Base-by-base conservation (phyloP, 2,329 filamentous ascomycete species). In the Seiridium cupressi region DNA sequence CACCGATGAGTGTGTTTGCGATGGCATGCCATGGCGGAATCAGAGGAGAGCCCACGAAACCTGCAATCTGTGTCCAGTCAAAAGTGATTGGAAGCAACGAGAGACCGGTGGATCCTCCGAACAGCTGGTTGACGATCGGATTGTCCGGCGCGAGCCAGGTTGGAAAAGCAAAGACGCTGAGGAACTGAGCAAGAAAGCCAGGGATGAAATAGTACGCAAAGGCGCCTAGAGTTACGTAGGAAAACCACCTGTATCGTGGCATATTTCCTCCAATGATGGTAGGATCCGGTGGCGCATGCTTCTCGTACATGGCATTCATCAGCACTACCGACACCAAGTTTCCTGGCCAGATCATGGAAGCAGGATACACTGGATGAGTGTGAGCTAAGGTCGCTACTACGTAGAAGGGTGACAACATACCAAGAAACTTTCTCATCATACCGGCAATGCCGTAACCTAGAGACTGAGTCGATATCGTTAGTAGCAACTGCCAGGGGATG, bases 1-100 rank as follows among this genome's bases (percentile, higher is more conserved):
- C 83, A 13, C 89, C 89, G 40, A 91, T 84, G 46, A 90, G 72
- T 0, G 87, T 90, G 69, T 92, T 92, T 60, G 86, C 88, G 64
- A 91, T 91, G 7, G 88, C 89, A 69, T 88, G 85, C 86, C 88
- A 92, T 4, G 89, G 89, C 3, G 88, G 84, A 55, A 91, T 88
- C 44, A 92, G 74, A 26, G 89, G 89, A 8, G 86, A 89, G 36
- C 84, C 84, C 56, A 89, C 79, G 62, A 85, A 92, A 51, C 88
- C 89, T 3, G 87, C 81, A 57, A 91, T 82, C 66, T 91, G 87
- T 4, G 87, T 89, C 89, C 89, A 92, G 76, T 92, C 89, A 68
- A 92, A 91, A 0, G 89, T 91, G 38, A 92, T 84, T 1, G 89
- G 89, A 5, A 92, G 74, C 35, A 92, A 68, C 0, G 86, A 89